These are phyloP conservation scores for Dryadomyces quercivorus DNA, from an alignment of 2,329 filamentous ascomycete genomes.

Conservation along the genomic window DNA sequence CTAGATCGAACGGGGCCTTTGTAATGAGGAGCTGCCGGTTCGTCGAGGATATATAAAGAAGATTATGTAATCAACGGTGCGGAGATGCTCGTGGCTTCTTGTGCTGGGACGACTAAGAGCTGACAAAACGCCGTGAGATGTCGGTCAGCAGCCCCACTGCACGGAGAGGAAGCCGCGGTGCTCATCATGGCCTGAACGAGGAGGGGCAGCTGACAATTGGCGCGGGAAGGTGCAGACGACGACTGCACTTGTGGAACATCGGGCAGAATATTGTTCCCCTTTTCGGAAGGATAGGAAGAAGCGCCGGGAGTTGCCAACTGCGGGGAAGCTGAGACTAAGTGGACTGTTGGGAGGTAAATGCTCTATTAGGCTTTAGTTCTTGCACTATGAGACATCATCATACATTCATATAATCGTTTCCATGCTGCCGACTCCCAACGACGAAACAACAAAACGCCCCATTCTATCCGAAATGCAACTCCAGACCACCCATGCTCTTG, in stretches of 20 bases:
- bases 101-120: slow-evolving; percentile 1
- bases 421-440: not conserved
- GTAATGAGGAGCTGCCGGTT: not conserved
- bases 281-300: not conserved
- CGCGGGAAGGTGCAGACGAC: not conserved
- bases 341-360: too few species aligned
- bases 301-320: not conserved
- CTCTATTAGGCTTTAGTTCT: too few species aligned
- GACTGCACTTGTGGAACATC: not conserved
- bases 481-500: too few species aligned
- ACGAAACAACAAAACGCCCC: not conserved
- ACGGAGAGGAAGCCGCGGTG: not conserved
- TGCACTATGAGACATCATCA: not conserved
- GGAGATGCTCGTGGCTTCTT: too few species aligned
- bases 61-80: not conserved
- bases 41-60: not conserved
- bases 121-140: not conserved
- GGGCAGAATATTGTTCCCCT: slow-evolving; percentile 2
- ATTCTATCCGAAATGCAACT: not conserved
- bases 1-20: not conserved
- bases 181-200: not conserved
- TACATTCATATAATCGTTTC: not conserved
- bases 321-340: not conserved
- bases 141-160: not conserved
- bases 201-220: too few species aligned